Conservation (phyloP, 2,329 filamentous ascomycete genomes). For the Dactylellina drechsleri region DNA sequence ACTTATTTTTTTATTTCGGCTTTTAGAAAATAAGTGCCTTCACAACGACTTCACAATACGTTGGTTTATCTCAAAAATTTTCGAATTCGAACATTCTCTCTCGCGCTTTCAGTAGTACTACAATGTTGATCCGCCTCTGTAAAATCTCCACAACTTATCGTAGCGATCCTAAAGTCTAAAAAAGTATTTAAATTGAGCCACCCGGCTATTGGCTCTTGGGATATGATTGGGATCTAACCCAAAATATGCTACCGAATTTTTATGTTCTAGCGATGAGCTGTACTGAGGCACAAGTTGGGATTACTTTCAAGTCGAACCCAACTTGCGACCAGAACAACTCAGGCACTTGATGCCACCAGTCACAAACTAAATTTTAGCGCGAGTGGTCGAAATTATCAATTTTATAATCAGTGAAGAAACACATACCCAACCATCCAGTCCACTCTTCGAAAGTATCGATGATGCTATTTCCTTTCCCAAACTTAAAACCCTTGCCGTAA, state of each 20-base stretch:
- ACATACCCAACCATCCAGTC: constrained; percentile 49
- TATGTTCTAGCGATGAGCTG: constrained; percentile 29
- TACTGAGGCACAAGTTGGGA: constrained; percentile 38
- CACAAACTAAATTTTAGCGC: constrained; percentile 29
- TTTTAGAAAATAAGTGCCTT: too few relatives aligned
- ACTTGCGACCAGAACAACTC: constrained; percentile 43
- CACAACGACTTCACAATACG: too few relatives aligned
- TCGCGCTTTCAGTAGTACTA: too few relatives aligned
- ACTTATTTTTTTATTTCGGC: too few relatives aligned
- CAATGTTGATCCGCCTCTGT: too few relatives aligned
- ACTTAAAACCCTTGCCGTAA: constrained; percentile 38
- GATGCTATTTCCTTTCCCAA: constrained; percentile 29
- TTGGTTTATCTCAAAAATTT: too few relatives aligned
- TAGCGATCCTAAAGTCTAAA: too few relatives aligned
- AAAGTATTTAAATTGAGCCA: too few relatives aligned
- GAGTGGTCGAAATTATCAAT: neutral
- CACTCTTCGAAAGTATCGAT: constrained; percentile 41
- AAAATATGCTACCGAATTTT: neutral
- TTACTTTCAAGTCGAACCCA: constrained; percentile 19
- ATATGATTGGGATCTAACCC: too few relatives aligned
- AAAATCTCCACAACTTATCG: too few relatives aligned
- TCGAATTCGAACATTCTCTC: too few relatives aligned
- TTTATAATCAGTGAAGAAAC: neutral
- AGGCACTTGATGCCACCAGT: constrained; percentile 51
- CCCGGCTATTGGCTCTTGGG: too few relatives aligned